Conservation (phyloP, 2,329 filamentous ascomycete genomes). For the Botrytis medusae region DNA sequence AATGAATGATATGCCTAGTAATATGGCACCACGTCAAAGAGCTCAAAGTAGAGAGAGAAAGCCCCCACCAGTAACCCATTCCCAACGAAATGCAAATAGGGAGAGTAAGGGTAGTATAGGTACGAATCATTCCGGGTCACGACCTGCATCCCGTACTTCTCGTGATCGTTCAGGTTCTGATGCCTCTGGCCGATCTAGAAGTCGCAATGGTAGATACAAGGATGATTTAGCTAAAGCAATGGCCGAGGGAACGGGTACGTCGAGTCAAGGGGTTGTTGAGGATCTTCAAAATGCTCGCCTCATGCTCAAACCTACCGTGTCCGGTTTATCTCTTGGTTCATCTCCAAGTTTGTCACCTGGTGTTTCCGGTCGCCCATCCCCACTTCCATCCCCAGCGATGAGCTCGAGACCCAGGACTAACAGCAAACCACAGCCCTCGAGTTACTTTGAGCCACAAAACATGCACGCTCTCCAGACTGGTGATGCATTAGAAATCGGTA, state of each 20-base stretch:
- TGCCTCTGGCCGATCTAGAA: constrained; percentile 37
- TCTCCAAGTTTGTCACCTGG: constrained; percentile 6
- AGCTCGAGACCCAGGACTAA: constrained; percentile 34
- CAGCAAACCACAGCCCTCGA: constrained; percentile 30
- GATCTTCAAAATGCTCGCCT: constrained; percentile 32
- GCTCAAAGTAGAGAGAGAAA: constrained; percentile 35
- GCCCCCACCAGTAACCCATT: constrained; percentile 33
- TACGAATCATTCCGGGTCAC: constrained; percentile 33
- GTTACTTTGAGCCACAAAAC: constrained; percentile 35
- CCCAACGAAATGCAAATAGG: constrained; percentile 20
- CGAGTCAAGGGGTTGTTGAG: constrained; percentile 30
- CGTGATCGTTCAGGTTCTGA: constrained; percentile 39
- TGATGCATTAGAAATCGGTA: constrained; percentile 32
- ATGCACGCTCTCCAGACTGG: constrained; percentile 30
- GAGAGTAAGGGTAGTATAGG: constrained; percentile 27
- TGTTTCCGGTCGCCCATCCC: constrained; percentile 29
- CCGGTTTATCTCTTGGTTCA: constrained; percentile 25
- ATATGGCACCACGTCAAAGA: constrained; percentile 30
- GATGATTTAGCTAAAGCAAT: constrained; percentile 37
- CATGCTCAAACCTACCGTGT: constrained; percentile 31
- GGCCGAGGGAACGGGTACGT: constrained; percentile 32
- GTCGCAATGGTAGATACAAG: constrained; percentile 36
- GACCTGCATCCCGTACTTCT: constrained; percentile 33
- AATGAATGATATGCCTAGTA: constrained; percentile 28
- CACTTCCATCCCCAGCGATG: constrained; percentile 34